Evolutionary conservation across 257 asterid genomes (phyloP).

Genomic region (Forsythia suspensa): DNA sequence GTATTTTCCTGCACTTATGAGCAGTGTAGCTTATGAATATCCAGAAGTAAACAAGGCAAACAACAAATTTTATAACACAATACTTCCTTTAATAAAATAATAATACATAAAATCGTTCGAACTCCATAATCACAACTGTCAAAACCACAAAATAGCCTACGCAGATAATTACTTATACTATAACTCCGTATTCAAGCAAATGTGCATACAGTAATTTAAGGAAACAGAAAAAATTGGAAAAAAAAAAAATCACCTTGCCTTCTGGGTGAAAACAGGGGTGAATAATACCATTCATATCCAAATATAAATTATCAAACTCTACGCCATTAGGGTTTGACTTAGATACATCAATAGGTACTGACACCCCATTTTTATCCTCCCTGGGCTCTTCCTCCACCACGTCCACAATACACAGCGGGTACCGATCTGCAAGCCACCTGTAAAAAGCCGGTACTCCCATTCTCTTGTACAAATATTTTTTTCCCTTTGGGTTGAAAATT

Average conservation of each 20-base stretch:
- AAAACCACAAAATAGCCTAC: neutral
- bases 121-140: neutral
- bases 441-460: conserved; percentile 95
- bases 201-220: neutral
- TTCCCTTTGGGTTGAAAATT: neutral
- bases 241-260: conserved; percentile 57
- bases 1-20: neutral
- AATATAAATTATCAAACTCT: conserved; percentile 84
- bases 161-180: neutral
- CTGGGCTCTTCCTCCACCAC: conserved; percentile 76
- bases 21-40: neutral
- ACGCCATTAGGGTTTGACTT: conserved; percentile 89
- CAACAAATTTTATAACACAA: neutral
- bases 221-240: neutral
- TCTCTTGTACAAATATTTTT: neutral
- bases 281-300: conserved; percentile 95
- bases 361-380: conserved; percentile 37
- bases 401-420: conserved; percentile 74
- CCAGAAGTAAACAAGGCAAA: neutral
- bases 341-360: conserved; percentile 49
- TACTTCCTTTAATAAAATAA: neutral
- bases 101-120: conserved; percentile 7
- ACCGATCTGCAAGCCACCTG: conserved; percentile 96
- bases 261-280: conserved; percentile 99
- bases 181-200: neutral